phyloP scores from a whole-genome alignment of 257 asterid genomes.

The Penstemon barbatus region DNA sequence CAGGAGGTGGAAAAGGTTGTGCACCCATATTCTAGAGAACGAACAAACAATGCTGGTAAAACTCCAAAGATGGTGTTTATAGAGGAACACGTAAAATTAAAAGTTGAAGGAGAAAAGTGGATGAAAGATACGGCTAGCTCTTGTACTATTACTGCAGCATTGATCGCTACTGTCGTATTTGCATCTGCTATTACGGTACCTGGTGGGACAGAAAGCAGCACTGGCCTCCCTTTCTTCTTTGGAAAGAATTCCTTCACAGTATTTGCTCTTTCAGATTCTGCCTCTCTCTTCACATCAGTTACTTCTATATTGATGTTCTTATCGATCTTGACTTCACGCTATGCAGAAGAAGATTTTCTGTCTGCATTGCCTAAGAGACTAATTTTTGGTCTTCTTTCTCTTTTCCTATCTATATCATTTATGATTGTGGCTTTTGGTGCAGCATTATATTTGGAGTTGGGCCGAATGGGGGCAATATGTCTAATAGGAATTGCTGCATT shows the following conservation, averaged over 20 bases:
- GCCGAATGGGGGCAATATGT: not conserved
- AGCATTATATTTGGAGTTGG: slow-evolving; percentile 11
- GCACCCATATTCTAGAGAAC: not conserved
- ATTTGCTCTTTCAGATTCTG: slow-evolving; percentile 19
- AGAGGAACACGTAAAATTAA: slow-evolving; percentile 1
- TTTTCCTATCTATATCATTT: slow-evolving; percentile 13
- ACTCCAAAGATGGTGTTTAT: slow-evolving; percentile 5
- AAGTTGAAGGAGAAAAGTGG: slow-evolving; percentile 11
- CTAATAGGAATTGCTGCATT: no score
- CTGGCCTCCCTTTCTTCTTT: slow-evolving; percentile 5
- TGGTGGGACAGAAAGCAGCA: slow-evolving; percentile 8
- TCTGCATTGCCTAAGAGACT: slow-evolving; percentile 4
- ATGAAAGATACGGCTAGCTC: slow-evolving; percentile 17
- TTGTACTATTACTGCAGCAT: slow-evolving; percentile 9
- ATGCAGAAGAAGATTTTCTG: slow-evolving; percentile 18
- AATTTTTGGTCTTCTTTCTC: slow-evolving; percentile 5
- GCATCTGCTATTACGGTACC: slow-evolving; percentile 24
- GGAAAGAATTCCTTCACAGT: not conserved
- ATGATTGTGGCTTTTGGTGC: slow-evolving; percentile 18
- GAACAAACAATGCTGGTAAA: not conserved
- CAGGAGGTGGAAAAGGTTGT: slow-evolving; percentile 19
- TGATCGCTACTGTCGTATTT: slow-evolving; percentile 16
- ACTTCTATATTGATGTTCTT: slow-evolving; percentile 21
- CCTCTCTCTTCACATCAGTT: no score
- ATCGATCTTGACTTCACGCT: slow-evolving; percentile 23